Evolutionary conservation across 2,329 filamentous ascomycete genomes (phyloP).

Genomic region (Lojkania enalia): DNA sequence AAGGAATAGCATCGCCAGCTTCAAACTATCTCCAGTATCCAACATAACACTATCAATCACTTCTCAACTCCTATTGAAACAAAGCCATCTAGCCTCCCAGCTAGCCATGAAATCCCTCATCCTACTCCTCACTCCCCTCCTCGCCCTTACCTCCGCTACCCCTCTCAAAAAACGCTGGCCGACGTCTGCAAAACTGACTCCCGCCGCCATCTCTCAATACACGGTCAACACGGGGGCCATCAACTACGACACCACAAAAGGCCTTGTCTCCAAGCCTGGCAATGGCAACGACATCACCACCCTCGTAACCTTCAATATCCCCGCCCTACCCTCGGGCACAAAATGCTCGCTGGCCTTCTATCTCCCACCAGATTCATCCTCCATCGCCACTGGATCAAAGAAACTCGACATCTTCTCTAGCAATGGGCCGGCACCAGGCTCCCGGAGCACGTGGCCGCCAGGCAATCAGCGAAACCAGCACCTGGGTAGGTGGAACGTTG

Average conservation of each 20-base stretch:
- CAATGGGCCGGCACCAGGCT: slow-evolving; percentile 9
- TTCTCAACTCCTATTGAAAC: not conserved
- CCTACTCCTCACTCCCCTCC: slow-evolving; percentile 11
- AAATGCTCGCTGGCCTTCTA: slow-evolving; percentile 16
- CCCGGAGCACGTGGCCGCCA: slow-evolving; percentile 4
- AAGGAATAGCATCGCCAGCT: not conserved
- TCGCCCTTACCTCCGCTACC: slow-evolving; percentile 11
- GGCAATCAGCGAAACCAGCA: slow-evolving; percentile 17
- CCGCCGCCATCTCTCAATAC: slow-evolving; percentile 15
- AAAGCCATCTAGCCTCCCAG: not conserved
- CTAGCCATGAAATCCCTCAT: slow-evolving; percentile 14
- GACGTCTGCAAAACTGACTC: slow-evolving; percentile 10
- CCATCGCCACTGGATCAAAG: slow-evolving; percentile 4
- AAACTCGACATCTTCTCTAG: slow-evolving; percentile 16
- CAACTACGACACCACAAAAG: slow-evolving; percentile 7
- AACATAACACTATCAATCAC: not conserved
- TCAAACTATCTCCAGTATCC: not conserved
- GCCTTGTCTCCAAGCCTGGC: slow-evolving; percentile 15
- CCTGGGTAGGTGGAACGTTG: slow-evolving; percentile 10
- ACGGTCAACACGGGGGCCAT: slow-evolving; percentile 14
- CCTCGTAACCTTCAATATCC: slow-evolving; percentile 18
- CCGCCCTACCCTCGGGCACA: slow-evolving; percentile 3
- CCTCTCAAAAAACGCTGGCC: slow-evolving; percentile 12
- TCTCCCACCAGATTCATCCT: slow-evolving; percentile 10
- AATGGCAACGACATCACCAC: slow-evolving; percentile 14